These are phyloP conservation scores for Pythium periplocum DNA, from an alignment of 352 stramenopile species.

Conservation along the genomic window DNA sequence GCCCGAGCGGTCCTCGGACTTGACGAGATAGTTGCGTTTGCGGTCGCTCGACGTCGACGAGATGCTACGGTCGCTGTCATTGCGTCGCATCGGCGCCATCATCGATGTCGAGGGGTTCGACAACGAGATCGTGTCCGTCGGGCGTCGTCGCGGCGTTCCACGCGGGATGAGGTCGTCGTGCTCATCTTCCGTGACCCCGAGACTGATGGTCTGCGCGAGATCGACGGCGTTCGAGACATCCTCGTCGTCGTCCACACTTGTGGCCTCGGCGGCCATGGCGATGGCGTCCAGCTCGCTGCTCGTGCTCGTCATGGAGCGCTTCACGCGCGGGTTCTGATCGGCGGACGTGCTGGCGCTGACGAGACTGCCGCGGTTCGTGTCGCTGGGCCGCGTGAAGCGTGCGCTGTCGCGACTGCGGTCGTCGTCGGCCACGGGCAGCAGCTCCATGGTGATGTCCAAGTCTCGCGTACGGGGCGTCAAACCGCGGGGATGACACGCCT, in stretches of 20 bases:
- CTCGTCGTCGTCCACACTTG: neutral
- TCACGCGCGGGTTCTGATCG: too few species aligned
- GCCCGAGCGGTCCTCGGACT: conserved; percentile 45
- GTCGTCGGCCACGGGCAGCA: neutral
- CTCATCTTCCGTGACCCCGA: too few species aligned
- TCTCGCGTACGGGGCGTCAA: too few species aligned
- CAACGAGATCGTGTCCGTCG: neutral
- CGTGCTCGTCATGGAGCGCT: neutral
- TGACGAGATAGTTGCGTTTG: conserved; percentile 7
- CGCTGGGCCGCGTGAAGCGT: conserved; percentile 1
- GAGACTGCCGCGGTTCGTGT: conserved; percentile 1
- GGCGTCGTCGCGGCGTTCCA: neutral
- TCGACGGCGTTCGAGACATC: neutral
- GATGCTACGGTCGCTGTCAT: conserved; percentile 15
- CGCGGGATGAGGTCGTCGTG: too few species aligned
- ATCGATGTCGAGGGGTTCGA: conserved; percentile 1
- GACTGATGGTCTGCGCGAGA: too few species aligned
- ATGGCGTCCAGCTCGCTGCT: neutral
- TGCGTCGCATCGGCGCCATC: conserved; percentile 5
- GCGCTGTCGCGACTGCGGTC: neutral
- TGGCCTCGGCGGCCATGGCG: neutral
- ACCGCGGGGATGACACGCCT: neutral
- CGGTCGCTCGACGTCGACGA: conserved; percentile 10
- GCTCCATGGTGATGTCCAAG: neutral
- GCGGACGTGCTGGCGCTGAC: neutral